Conservation (phyloP, 225 moss, liverwort and hornwort species). For the Polytrichum formosum region DNA sequence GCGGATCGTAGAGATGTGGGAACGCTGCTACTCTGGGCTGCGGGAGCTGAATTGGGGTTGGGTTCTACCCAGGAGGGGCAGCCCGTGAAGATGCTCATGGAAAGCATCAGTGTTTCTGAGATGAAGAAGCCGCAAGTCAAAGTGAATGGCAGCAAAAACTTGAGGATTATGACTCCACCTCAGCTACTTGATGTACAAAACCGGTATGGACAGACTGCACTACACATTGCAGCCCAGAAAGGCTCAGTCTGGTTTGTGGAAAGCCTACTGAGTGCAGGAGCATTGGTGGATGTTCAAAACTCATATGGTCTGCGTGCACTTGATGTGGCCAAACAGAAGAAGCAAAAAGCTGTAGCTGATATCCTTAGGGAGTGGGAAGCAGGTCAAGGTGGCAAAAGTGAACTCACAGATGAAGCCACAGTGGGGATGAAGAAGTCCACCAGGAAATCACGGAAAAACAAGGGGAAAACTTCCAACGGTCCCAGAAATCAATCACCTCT, state of each 20-base stretch:
- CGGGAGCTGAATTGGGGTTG: conserved; percentile 37
- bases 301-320: conserved; percentile 56
- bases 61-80: conserved; percentile 17
- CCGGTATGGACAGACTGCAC: conserved; percentile 78
- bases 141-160: no score
- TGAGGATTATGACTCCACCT: neutral
- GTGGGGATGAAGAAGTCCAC: conserved; percentile 26
- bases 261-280: conserved; percentile 65
- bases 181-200: conserved; percentile 76
- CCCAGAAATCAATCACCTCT: neutral
- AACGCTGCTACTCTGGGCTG: conserved; percentile 66
- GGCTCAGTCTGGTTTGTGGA: conserved; percentile 79
- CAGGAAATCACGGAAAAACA: conserved; percentile 26
- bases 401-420: conserved; percentile 13
- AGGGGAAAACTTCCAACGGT: conserved; percentile 15
- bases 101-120: neutral
- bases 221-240: conserved; percentile 78
- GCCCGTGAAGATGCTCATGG: conserved; percentile 5
- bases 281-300: conserved; percentile 63
- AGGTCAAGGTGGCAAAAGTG: conserved; percentile 13
- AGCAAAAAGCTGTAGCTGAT: conserved; percentile 40
- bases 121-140: conserved; percentile 3
- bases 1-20: conserved; percentile 84
- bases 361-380: conserved; percentile 56
- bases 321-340: conserved; percentile 54